These are phyloP conservation scores for Yamadazyma insecticola DNA, from an alignment of 805 yeast genomes.

Conservation along the genomic window DNA sequence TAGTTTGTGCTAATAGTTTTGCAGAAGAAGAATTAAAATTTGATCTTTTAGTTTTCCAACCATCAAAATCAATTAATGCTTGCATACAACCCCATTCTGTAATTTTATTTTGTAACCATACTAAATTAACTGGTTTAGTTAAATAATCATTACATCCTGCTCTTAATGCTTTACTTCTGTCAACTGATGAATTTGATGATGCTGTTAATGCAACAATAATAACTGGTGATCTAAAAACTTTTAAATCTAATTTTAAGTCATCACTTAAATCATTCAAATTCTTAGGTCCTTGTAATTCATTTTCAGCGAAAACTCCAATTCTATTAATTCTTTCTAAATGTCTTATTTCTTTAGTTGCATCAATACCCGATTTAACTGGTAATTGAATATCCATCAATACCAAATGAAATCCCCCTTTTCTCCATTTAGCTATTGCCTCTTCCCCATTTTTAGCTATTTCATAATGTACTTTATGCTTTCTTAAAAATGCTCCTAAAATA, in stretches of 20 bases:
- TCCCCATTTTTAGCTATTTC: constrained; percentile 89
- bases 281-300: constrained; percentile 23
- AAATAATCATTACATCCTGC: constrained; percentile 97
- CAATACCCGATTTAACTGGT: constrained; percentile 94
- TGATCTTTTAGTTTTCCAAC: constrained; percentile 54
- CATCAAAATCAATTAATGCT: constrained; percentile 91
- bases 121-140: constrained; percentile 92
- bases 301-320: constrained; percentile 62
- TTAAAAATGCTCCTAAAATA: constrained; percentile 81
- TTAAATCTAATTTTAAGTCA: constrained; percentile 55
- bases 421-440: constrained; percentile 94
- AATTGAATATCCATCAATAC: constrained; percentile 96
- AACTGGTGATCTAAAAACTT: constrained; percentile 85
- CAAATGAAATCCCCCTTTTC: constrained; percentile 88
- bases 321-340: constrained; percentile 74
- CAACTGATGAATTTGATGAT: constrained; percentile 70
- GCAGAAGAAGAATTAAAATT: constrained; percentile 6
- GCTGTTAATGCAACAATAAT: constrained; percentile 97
- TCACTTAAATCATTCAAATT: constrained; percentile 21
- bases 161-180: constrained; percentile 83
- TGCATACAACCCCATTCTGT: constrained; percentile 99
- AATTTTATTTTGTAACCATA: constrained; percentile 90
- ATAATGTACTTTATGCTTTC: constrained; percentile 78
- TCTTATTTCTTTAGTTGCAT: constrained; percentile 89
- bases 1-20: constrained; percentile 6